Evolutionary conservation across 768 basidiomycete genomes (phyloP), one percentile per base, ranked within the genome.

Genomic region (Boletus tylopilopsis): DNA sequence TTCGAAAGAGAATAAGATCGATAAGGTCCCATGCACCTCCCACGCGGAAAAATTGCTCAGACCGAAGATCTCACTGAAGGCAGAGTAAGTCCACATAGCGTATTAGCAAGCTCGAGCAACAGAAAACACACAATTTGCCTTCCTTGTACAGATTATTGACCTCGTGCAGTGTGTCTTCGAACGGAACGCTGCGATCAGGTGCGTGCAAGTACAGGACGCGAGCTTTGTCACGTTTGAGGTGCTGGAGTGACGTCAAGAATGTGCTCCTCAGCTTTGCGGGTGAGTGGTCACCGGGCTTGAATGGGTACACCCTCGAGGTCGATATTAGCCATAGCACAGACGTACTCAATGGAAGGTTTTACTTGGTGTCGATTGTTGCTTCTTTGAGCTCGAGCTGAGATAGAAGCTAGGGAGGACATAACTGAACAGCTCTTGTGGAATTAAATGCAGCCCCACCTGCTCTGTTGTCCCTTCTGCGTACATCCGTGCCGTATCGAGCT

Each of bases 41-140:
- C 79, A 83, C 0, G 80, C 73, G 1, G 63, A 49, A 35, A 71
- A 84, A 62, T 84, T 84, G 57, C 81, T 83, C 53, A 85, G 69
- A 2, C 83, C 81, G 49, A 84, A 79, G n/a, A 75, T 72, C 51
- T 81, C 77, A 59, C 77, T 79, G 47, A 32, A 15, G 6, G 13
- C 3, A 34, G 8, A 18, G 36, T 49, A 8, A 41, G 27, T 18
- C 11, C 16, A 35, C 19, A 18, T 6, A 11, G 8, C 4, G 11
- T 4, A 4, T 32, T 25, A 5, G 38, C n/a, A 24, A n/a, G n/a
- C 2, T 0, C 8, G 4, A 16, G 2, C n/a, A n/a, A n/a, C n/a
- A n/a, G 27, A 16, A 24, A 10, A 64, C 74, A 49, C 57, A 79
- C 77, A 82, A 83, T 39, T 74, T 71, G 0, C 82, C 83, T 51